Conservation (phyloP, 139 green algal genomes). For the Closterium sp. region DNA sequence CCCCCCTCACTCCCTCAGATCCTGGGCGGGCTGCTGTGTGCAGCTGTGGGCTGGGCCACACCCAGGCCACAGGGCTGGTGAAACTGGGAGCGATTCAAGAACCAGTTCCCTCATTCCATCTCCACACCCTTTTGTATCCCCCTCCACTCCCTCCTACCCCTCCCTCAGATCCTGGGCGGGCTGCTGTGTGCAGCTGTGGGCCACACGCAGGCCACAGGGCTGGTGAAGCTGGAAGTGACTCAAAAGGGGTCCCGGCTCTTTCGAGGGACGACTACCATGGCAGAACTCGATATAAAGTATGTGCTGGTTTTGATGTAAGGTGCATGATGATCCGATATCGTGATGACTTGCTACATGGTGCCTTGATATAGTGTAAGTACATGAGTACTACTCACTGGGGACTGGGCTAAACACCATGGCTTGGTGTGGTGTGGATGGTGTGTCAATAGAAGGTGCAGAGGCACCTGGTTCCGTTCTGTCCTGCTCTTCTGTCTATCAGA, state of each 20-base stretch:
- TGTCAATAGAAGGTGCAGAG: no score
- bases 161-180: background rate
- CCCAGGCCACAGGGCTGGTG: background rate
- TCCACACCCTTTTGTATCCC: background rate
- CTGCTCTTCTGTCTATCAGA: no score
- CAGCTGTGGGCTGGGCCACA: background rate
- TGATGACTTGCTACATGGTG: background rate
- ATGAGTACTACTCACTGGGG: no score
- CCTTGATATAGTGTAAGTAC: no score
- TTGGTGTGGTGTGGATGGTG: no score
- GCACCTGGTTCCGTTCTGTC: no score
- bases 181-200: background rate
- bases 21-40: background rate
- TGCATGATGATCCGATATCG: no score
- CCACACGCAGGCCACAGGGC: background rate
- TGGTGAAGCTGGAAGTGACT: background rate
- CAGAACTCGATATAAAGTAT: background rate
- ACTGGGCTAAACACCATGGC: no score
- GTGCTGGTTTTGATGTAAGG: background rate
- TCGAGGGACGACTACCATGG: background rate
- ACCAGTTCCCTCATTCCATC: no score
- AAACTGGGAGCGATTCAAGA: background rate
- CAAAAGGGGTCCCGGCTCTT: background rate
- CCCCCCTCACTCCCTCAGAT: background rate
- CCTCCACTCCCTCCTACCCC: no score